Conservation (phyloP, 768 basidiomycete species). For the Pleurotus sapidus region DNA sequence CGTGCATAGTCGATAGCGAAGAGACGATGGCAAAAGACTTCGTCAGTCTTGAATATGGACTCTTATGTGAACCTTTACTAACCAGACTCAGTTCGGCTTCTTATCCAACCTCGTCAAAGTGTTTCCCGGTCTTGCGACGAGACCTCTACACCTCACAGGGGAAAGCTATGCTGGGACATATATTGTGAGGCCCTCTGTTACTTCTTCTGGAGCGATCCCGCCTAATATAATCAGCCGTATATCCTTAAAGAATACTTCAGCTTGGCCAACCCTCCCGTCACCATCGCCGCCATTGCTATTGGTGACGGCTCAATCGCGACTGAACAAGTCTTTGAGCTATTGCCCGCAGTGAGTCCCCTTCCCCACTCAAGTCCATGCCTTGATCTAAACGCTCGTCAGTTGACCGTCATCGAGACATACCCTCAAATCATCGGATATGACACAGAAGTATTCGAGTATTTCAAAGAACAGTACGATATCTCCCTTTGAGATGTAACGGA, state of each 20-base stretch:
- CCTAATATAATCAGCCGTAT: constrained; percentile 50
- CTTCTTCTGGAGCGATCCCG: background rate
- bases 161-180: constrained; percentile 78
- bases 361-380: background rate
- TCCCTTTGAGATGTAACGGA: background rate
- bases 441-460: constrained; percentile 61
- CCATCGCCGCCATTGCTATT: constrained; percentile 64
- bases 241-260: constrained; percentile 72
- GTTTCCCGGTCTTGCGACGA: constrained; percentile 63
- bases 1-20: constrained; percentile 47
- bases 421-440: constrained; percentile 78
- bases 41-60: constrained; percentile 27
- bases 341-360: constrained; percentile 48
- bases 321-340: constrained; percentile 44
- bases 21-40: constrained; percentile 63
- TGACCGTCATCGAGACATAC: constrained; percentile 63
- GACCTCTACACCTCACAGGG: constrained; percentile 67
- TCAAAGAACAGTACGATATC: constrained; percentile 60
- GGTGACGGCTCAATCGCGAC: constrained; percentile 64
- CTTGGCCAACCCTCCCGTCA: constrained; percentile 62
- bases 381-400: constrained; percentile 25
- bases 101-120: constrained; percentile 69
- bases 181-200: constrained; percentile 42
- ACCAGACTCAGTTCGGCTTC: constrained; percentile 58
- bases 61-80: background rate